Percentiles rank a stretch among this genome's conserved stretches.
Evolutionary conservation across 441 rosid genomes (phyloP).

Genomic region (Pelargonium fulgidum): DNA sequence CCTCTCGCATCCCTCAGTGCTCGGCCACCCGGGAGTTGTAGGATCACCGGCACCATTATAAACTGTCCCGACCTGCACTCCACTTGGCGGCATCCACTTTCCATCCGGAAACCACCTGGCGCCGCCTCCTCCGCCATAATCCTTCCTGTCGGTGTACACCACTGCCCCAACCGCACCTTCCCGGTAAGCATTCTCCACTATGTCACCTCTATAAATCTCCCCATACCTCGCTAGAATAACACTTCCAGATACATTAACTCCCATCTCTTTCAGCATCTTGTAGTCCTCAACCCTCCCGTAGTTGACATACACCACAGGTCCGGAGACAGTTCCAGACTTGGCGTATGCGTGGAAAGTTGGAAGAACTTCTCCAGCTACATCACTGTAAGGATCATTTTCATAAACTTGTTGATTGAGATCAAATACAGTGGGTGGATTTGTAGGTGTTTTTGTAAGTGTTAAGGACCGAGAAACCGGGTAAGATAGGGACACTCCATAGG

Average conservation of each 20-base stretch:
- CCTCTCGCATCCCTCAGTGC: constrained; percentile 69
- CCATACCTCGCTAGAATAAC: constrained; percentile 64
- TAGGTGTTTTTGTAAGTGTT: constrained; percentile 28
- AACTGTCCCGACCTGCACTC: constrained; percentile 75
- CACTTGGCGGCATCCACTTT: constrained; percentile 78
- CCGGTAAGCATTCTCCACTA: constrained; percentile 33
- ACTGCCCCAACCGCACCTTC: constrained; percentile 38
- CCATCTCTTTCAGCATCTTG: constrained; percentile 37
- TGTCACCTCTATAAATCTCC: constrained; percentile 66
- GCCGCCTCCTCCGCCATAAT: constrained; percentile 47
- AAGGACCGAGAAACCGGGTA: constrained; percentile 63
- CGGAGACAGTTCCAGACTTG: constrained; percentile 53
- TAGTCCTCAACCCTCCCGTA: constrained; percentile 65
- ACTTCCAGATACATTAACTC: constrained; percentile 41
- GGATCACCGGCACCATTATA: constrained; percentile 22
- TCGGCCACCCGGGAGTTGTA: constrained; percentile 79
- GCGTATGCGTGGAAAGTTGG: constrained; percentile 76
- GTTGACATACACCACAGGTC: constrained; percentile 60
- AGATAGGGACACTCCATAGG: constrained; percentile 55
- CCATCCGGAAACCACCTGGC: constrained; percentile 55
- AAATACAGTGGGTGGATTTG: constrained; percentile 29
- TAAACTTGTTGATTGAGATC: constrained; percentile 43
- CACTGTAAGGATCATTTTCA: constrained; percentile 49
- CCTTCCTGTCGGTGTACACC: constrained; percentile 61
- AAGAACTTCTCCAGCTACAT: constrained; percentile 42